These are phyloP conservation scores for Bipolaris cookei DNA, from an alignment of 2,329 filamentous ascomycete species.

Conservation along the genomic window DNA sequence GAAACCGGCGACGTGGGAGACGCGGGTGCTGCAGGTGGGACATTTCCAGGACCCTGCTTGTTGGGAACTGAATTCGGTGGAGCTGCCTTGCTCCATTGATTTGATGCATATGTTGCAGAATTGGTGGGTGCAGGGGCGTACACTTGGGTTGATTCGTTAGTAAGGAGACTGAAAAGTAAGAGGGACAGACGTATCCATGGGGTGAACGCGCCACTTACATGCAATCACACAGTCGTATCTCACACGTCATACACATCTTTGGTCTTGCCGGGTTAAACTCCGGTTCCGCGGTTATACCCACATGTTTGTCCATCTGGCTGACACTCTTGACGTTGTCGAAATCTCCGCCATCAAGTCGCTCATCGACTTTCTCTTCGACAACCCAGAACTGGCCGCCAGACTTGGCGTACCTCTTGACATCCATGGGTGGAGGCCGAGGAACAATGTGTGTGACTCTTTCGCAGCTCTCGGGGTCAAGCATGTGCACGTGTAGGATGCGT, in stretches of 20 bases:
- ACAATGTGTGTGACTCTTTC: not conserved
- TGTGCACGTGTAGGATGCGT: slow-evolving; percentile 2
- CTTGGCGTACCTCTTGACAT: not conserved
- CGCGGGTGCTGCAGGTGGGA: not conserved
- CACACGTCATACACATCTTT: not conserved
- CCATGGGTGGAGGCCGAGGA: not conserved
- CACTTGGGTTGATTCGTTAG: not conserved
- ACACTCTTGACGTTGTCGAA: not conserved
- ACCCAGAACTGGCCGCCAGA: not conserved
- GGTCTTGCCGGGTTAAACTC: not conserved
- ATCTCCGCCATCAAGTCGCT: not conserved
- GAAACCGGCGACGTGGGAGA: slow-evolving; percentile 1
- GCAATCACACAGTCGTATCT: not conserved
- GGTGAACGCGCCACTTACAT: not conserved
- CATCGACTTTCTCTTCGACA: not conserved
- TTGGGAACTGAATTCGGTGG: not conserved
- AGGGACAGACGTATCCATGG: not conserved
- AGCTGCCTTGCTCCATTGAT: not conserved
- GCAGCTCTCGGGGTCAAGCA: not conserved
- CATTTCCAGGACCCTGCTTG: not conserved
- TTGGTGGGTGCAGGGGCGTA: not conserved
- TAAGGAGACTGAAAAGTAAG: too few species aligned
- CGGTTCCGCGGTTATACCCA: not conserved
- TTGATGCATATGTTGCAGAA: slow-evolving; percentile 2
- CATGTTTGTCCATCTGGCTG: not conserved